These are phyloP conservation scores for Aspergillus persii DNA, from an alignment of 2,329 filamentous ascomycete species.

Conservation along the genomic window DNA sequence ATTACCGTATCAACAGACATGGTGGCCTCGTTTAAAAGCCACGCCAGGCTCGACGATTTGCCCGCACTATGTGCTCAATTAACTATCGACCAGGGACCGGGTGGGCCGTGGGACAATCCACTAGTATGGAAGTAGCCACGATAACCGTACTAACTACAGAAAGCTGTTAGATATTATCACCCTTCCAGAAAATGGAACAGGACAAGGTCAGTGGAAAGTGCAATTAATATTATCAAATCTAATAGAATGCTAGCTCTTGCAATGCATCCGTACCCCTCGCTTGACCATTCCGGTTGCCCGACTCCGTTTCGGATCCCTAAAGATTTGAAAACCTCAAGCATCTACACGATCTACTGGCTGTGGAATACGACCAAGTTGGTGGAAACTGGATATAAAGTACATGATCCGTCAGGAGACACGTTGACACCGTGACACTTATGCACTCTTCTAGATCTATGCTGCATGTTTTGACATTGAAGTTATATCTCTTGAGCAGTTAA, in stretches of 20 bases:
- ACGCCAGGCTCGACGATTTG: background rate
- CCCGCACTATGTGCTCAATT: background rate
- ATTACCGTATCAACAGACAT: background rate
- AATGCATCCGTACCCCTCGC: background rate
- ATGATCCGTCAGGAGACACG: background rate
- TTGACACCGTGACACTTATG: background rate
- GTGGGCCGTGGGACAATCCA: background rate
- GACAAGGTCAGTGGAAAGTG: background rate
- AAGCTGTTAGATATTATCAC: background rate
- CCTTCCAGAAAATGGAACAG: background rate
- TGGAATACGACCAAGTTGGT: background rate
- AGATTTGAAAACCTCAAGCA: background rate
- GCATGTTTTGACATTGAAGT: slow-evolving; percentile 2
- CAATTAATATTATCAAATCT: background rate
- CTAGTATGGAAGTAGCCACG: background rate
- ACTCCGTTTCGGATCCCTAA: background rate
- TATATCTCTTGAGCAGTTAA: background rate
- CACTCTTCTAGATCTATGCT: background rate
- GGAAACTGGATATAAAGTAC: background rate
- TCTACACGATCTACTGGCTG: slow-evolving; percentile 4
- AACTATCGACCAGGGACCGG: background rate
- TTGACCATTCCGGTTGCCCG: background rate
- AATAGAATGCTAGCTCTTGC: background rate
- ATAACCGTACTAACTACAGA: background rate
- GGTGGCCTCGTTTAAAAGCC: background rate